Evolutionary conservation across 2,329 filamentous ascomycete species (phyloP).

Genomic region (Scorias spongiosa): DNA sequence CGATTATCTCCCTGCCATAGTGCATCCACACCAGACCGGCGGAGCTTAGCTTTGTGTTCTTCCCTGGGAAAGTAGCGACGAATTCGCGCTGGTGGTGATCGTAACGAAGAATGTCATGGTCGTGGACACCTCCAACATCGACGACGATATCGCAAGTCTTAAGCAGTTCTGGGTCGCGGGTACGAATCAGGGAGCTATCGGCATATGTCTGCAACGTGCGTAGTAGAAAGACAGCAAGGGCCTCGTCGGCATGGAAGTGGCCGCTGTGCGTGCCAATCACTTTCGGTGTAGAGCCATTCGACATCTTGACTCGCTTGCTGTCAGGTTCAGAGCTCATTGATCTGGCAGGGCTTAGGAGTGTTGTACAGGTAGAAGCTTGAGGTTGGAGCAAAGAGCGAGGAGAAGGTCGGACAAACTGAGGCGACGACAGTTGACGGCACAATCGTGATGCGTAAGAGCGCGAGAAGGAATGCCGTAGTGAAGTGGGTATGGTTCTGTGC

Average conservation of each 20-base stretch:
- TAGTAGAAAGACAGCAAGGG: conserved; percentile 90
- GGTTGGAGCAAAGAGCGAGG: not conserved
- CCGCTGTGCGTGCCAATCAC: conserved; percentile 91
- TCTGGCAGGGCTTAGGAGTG: not conserved
- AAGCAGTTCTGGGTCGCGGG: conserved; percentile 66
- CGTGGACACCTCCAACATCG: conserved; percentile 93
- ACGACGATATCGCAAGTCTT: conserved; percentile 84
- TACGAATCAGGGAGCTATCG: conserved; percentile 61
- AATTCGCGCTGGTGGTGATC: conserved; percentile 97
- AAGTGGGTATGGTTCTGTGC: too few species aligned
- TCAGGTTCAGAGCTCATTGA: conserved; percentile 12
- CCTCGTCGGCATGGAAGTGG: conserved; percentile 98
- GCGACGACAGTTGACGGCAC: not conserved
- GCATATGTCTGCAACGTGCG: conserved; percentile 72
- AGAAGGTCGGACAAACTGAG: not conserved
- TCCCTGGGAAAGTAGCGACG: conserved; percentile 66
- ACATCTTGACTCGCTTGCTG: conserved; percentile 73
- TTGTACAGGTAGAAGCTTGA: not conserved
- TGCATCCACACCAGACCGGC: conserved; percentile 93
- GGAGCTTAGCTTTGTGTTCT: conserved; percentile 77
- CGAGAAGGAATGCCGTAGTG: too few species aligned
- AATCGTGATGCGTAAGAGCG: not conserved
- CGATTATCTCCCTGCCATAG: conserved; percentile 75
- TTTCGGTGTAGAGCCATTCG: conserved; percentile 23
- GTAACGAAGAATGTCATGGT: conserved; percentile 60